Conservation (phyloP, 306 rosid species). For the Pueraria montana region DNA sequence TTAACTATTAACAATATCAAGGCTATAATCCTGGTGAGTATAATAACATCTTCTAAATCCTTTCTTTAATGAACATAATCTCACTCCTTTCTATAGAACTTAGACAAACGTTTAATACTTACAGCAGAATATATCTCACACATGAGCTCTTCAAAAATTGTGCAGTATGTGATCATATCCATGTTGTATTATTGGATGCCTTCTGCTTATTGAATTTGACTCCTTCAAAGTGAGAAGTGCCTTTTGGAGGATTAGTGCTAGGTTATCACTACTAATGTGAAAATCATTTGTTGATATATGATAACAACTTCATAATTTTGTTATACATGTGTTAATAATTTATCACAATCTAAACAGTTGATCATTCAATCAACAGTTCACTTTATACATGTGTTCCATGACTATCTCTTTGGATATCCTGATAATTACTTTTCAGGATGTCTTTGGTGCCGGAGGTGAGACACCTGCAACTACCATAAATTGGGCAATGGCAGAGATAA, state of each 20-base stretch:
- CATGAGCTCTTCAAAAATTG: not conserved
- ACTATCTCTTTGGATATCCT: no score
- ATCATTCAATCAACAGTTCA: no score
- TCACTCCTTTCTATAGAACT: not conserved
- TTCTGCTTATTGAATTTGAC: not conserved
- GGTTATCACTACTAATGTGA: not conserved
- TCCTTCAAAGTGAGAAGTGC: not conserved
- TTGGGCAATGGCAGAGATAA: no score
- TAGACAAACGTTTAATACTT: not conserved
- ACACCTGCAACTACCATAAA: no score
- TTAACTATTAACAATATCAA: not conserved
- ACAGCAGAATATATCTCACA: not conserved
- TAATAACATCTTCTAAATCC: not conserved
- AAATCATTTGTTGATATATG: no score
- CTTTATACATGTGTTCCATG: no score
- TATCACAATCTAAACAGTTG: no score
- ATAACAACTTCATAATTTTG: no score
- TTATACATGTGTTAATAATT: no score
- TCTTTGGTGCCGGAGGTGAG: no score
- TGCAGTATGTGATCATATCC: not conserved
- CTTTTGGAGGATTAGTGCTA: not conserved
- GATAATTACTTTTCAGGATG: no score
- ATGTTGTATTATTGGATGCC: not conserved
- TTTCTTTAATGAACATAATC: not conserved
- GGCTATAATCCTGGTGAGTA: conserved; percentile 13